Conservation (phyloP, 2,329 filamentous ascomycete species). For the Fusarium albosuccineum region DNA sequence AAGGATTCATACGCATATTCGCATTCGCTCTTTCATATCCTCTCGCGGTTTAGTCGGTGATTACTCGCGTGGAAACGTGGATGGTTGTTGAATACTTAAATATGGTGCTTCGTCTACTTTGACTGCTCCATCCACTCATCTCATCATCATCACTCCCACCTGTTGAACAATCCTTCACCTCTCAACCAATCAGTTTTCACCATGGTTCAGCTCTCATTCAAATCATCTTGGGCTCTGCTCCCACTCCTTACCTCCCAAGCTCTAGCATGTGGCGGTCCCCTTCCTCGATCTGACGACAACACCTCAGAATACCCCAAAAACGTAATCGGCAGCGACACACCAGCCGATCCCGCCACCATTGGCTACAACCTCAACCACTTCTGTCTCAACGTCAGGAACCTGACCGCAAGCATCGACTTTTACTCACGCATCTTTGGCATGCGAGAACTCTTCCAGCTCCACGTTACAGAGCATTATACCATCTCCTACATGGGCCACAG, state of each 20-base stretch:
- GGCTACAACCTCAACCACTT: slow-evolving; percentile 55
- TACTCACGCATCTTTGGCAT: slow-evolving; percentile 52
- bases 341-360: slow-evolving; percentile 47
- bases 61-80: background rate
- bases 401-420: slow-evolving; percentile 49
- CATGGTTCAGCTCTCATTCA: slow-evolving; percentile 3
- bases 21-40: no score
- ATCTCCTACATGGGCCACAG: slow-evolving; percentile 54
- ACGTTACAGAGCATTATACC: slow-evolving; percentile 45
- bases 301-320: slow-evolving; percentile 10
- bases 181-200: background rate
- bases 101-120: background rate
- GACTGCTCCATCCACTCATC: background rate
- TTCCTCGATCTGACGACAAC: background rate
- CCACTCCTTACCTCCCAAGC: background rate
- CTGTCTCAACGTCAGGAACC: slow-evolving; percentile 48
- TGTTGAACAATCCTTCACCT: background rate
- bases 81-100: background rate
- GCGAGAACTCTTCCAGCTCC: slow-evolving; percentile 51
- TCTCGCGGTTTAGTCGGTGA: background rate
- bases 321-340: slow-evolving; percentile 36
- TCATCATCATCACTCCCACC: background rate
- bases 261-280: background rate
- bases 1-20: no score
- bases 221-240: background rate